Evolutionary conservation across 345 rosid genomes (phyloP), one percentile per base, ranked within the genome.

Genomic region (Acer negundo): DNA sequence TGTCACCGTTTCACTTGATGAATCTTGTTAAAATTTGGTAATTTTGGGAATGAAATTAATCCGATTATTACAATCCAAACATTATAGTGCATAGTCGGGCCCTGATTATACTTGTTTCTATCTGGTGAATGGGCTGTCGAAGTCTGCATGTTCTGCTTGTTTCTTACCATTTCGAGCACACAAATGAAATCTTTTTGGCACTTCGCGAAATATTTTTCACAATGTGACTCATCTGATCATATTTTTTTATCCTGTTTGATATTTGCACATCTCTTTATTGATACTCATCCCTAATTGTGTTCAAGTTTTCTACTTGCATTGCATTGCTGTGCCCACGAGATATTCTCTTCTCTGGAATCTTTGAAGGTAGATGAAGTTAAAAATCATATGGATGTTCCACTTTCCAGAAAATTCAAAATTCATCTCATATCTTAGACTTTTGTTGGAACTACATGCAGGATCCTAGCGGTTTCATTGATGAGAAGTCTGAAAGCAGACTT

Each of bases 401-500:
- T 47, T 73, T 12, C 8, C 7, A 9, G 2, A 70, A 8, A 20
- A 40, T 55, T 70, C 28, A 26, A 42, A 42, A 42, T 40, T 38
- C 31, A 38, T 70, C 31, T 67, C 47, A 72, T 72, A 28, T n/a
- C 42, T 28, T 72, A 42, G 62, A 28, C 31, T 42, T 75, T 44
- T 61, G 35, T 61, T 44, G 49, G 73, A 75, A 23, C 31, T 65
- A 69, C 49, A 35, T 87, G 85, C 91, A 95, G 97, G 94, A 91
- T 75, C 77, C 81, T 58, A 80, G 59, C 70, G 76, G 80, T 78
- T 82, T 81, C 69, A 47, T 78, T 19, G 95, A 87, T 84, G 98
- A 93, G 77, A 91, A 88, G 82, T 78, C 77, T 58, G 95, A 88
- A 75, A 87, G 86, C 84, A 90, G 95, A 78, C 87, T 95, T 65